Conservation (phyloP, 2,329 filamentous ascomycete genomes). For the Xylaria sp. region DNA sequence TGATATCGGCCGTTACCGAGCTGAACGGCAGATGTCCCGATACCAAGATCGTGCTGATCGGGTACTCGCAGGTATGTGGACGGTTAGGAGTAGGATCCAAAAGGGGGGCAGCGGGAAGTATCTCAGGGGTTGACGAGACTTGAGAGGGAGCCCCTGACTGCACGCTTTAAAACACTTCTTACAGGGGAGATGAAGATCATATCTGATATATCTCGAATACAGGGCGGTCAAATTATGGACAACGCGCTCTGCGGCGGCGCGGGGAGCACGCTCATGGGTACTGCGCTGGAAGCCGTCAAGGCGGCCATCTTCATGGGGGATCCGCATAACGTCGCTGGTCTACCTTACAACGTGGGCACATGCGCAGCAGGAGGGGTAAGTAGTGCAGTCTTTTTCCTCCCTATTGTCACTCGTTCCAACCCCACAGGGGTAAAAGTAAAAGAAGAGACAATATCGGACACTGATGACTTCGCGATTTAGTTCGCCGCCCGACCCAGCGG, state of each 20-base stretch:
- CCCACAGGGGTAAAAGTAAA: neutral
- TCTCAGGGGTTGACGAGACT: neutral
- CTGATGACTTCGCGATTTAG: constrained; percentile 50
- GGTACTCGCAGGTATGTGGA: constrained; percentile 64
- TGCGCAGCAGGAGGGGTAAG: constrained; percentile 68
- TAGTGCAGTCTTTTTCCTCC: too few species aligned
- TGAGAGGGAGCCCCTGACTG: too few species aligned
- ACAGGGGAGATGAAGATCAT: neutral
- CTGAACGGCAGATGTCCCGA: constrained; percentile 65
- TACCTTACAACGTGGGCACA: constrained; percentile 70
- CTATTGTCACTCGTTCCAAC: neutral
- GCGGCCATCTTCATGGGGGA: constrained; percentile 72
- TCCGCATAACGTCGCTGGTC: constrained; percentile 64
- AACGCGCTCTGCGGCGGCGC: constrained; percentile 69
- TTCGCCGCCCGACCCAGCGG: constrained; percentile 69
- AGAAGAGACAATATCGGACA: neutral
- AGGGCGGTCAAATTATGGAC: constrained; percentile 72
- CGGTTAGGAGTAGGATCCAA: neutral
- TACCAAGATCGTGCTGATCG: constrained; percentile 68
- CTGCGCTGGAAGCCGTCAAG: constrained; percentile 64
- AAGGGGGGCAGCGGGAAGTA: neutral
- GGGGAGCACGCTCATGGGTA: constrained; percentile 55
- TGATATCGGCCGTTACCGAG: constrained; percentile 64
- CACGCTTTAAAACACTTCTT: neutral
- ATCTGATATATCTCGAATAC: neutral